A percentile compares a stretch with the other conserved stretches of the same genome.
Conservation (phyloP, 257 asterid species). For the Linderniella brevidens region DNA sequence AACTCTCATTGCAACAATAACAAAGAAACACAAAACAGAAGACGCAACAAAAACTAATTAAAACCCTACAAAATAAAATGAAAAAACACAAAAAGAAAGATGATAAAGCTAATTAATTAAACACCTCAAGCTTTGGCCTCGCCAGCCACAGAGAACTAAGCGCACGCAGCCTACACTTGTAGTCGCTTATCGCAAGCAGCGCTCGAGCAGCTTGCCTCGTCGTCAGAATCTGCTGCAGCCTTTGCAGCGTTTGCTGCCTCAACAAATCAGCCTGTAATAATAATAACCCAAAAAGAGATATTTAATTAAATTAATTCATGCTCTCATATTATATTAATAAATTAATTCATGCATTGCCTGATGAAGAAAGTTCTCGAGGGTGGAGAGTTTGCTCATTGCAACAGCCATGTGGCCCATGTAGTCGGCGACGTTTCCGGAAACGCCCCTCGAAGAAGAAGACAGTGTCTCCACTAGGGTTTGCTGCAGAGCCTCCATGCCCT, state of each 20-base stretch:
- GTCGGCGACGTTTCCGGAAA: constrained; percentile 44
- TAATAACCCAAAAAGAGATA: background rate
- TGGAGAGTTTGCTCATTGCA: constrained; percentile 29
- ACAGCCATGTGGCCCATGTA: constrained; percentile 81
- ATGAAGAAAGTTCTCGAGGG: constrained; percentile 54
- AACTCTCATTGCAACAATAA: too few relatives aligned
- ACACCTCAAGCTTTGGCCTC: constrained; percentile 34
- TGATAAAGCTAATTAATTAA: too few relatives aligned
- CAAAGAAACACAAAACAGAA: too few relatives aligned
- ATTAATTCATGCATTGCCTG: too few relatives aligned
- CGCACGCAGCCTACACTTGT: constrained; percentile 70
- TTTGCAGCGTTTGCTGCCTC: constrained; percentile 75
- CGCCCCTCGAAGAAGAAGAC: constrained; percentile 26
- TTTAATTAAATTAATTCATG: too few relatives aligned
- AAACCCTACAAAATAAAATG: too few relatives aligned
- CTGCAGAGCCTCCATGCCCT: constrained; percentile 93
- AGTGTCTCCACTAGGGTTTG: constrained; percentile 65
- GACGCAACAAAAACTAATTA: too few relatives aligned
- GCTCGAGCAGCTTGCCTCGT: constrained; percentile 94
- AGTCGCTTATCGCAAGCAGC: constrained; percentile 69
- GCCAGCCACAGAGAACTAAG: constrained; percentile 75
- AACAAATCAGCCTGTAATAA: constrained; percentile 59
- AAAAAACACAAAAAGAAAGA: too few relatives aligned
- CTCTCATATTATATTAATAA: too few relatives aligned
- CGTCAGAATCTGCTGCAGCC: constrained; percentile 65